Evolutionary conservation across 2,329 filamentous ascomycete genomes (phyloP).

Genomic region (Colletotrichum lindemuthianum): DNA sequence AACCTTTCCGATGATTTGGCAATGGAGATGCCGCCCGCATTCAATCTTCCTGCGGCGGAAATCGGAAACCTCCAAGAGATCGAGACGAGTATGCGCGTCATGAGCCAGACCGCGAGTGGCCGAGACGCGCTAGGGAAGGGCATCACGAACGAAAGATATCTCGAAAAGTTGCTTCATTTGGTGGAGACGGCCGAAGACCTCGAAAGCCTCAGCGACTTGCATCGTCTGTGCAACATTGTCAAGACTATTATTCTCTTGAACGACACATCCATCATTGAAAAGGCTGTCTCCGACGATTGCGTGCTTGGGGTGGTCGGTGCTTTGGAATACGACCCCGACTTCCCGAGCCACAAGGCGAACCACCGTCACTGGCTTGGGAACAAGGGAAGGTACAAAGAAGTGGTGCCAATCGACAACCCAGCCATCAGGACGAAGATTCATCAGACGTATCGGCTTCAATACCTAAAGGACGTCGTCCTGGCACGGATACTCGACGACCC

Average conservation of each 20-base stretch:
- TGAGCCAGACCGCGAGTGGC: constrained; percentile 78
- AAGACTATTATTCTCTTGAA: constrained; percentile 95
- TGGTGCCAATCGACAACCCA: constrained; percentile 88
- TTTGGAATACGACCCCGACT: constrained; percentile 97
- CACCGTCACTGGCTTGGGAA: constrained; percentile 93
- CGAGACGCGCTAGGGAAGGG: constrained; percentile 90
- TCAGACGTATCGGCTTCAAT: constrained; percentile 94
- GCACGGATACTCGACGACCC: constrained; percentile 96
- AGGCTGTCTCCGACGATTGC: constrained; percentile 88
- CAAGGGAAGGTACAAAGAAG: constrained; percentile 92
- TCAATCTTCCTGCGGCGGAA: constrained; percentile 81
- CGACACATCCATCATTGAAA: constrained; percentile 93
- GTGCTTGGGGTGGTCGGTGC: constrained; percentile 94
- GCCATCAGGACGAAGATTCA: constrained; percentile 90
- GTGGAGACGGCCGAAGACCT: constrained; percentile 91
- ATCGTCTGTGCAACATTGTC: constrained; percentile 96
- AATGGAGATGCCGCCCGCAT: constrained; percentile 75
- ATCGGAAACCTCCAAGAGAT: constrained; percentile 87
- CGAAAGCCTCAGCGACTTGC: constrained; percentile 86
- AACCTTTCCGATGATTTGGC: constrained; percentile 86
- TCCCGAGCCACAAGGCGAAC: constrained; percentile 96
- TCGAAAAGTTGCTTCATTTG: constrained; percentile 84
- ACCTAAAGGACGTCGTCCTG: constrained; percentile 97
- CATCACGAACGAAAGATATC: constrained; percentile 86
- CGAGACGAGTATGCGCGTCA: constrained; percentile 82